phyloP scores from a whole-genome alignment of 2,329 filamentous ascomycete genomes.

The Cladosporium phlei region DNA sequence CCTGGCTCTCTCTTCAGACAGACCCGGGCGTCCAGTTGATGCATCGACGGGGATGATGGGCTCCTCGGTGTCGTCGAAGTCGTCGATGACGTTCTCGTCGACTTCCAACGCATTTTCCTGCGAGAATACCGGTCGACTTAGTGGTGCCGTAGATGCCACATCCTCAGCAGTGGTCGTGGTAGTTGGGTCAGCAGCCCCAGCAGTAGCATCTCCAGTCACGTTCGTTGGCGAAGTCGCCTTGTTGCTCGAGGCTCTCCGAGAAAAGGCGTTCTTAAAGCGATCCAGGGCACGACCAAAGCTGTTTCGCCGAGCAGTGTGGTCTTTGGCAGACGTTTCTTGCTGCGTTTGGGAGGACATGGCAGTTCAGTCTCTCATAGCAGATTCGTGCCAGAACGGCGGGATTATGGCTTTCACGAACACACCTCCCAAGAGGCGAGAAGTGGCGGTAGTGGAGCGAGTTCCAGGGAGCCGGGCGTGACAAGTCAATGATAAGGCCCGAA shows the following conservation, averaged over 20 bases:
- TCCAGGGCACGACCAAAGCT: constrained; percentile 26
- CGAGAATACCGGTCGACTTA: background rate
- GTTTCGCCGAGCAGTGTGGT: constrained; percentile 11
- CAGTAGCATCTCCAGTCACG: background rate
- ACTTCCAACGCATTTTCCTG: constrained; percentile 17
- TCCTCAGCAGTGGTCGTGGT: constrained; percentile 1
- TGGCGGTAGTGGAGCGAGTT: background rate
- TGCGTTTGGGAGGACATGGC: constrained; percentile 10
- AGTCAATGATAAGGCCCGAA: constrained; percentile 11
- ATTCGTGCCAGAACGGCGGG: too few species aligned
- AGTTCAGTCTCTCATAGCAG: background rate
- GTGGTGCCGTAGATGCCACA: constrained; percentile 10
- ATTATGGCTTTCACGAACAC: too few species aligned
- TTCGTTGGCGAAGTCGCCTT: background rate
- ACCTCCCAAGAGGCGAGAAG: background rate
- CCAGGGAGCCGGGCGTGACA: constrained; percentile 6
- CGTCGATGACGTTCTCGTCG: constrained; percentile 19
- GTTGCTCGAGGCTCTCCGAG: constrained; percentile 18
- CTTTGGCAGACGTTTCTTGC: constrained; percentile 10
- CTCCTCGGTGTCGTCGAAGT: constrained; percentile 17
- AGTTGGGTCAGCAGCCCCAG: too few species aligned
- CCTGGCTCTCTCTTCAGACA: constrained; percentile 28
- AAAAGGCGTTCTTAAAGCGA: constrained; percentile 21
- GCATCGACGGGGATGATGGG: constrained; percentile 19
- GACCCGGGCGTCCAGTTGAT: constrained; percentile 12